Base-by-base conservation (phyloP, 768 basidiomycete genomes). In the Russula sp. region DNA sequence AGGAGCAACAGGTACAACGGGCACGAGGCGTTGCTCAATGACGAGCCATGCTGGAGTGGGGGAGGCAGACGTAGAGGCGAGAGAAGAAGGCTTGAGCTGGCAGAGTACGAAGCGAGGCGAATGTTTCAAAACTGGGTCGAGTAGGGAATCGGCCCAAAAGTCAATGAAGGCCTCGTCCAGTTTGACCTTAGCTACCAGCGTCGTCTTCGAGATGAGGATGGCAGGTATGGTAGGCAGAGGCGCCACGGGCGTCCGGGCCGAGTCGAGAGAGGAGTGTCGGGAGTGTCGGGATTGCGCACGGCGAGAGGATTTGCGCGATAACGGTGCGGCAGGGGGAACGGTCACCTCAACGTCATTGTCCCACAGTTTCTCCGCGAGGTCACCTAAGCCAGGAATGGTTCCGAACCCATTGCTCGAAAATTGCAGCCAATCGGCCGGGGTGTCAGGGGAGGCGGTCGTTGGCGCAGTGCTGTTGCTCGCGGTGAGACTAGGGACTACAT, bases 161-260 rank as follows among this genome's bases (percentile, higher is more conserved):
- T 92, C 90, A 59, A 91, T 75, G 72, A 92, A 92, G 1, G 89
- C 88, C 69, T 92, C 90, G 69, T 92, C 90, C 13, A 92, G 71
- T 64, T 84, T 80, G n/a, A 85, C 75, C 40, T 83, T 67, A 16
- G 78, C 75, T 13, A 86, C 73, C 10, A 75, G 73, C 0, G 79
- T 79, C 24, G 80, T 76, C 54, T 76, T 78, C n/a, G 71, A 69
- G 57, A 58, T 65, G 14, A 59, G 65, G 16, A 50, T 57, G 18
- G 63, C 8, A 3, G 64, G 59, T 8, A 46, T 44, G 30, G 63
- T 10, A 22, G 59, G 34, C 18, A 52, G 20, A 38, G 51, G 62
- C 28, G 57, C 42, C 14, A 67, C 20, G 20, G 61, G 51, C 6
- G 62, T 66, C 14, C 59, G 38, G 5, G 50, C 11, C 16, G 64